These are phyloP conservation scores for Colletotrichum orchidophilum DNA, from an alignment of 2,329 filamentous ascomycete species.

Conservation along the genomic window DNA sequence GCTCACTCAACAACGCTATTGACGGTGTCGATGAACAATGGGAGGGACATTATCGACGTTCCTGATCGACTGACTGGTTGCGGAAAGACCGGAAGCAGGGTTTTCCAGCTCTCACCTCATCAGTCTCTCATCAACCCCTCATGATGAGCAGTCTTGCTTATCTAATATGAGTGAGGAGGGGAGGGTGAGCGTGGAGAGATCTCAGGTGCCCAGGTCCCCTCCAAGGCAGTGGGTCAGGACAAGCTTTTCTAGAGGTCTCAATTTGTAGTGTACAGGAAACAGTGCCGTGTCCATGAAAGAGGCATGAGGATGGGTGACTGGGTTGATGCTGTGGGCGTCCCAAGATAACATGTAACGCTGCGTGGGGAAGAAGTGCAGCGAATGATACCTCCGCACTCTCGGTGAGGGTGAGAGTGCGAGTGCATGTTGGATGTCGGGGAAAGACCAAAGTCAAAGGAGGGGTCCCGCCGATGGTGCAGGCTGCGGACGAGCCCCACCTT, in stretches of 20 bases:
- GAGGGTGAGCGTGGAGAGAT: too few relatives aligned
- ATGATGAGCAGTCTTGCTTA: not conserved
- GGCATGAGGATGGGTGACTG: not conserved
- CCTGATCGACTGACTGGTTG: not conserved
- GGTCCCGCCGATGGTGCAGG: not conserved
- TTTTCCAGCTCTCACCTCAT: not conserved
- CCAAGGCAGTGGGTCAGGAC: not conserved
- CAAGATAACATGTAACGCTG: not conserved
- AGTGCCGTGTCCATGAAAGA: not conserved
- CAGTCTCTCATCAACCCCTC: not conserved
- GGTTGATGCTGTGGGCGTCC: not conserved
- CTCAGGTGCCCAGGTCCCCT: too few relatives aligned
- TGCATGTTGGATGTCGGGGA: slow-evolving; percentile 1
- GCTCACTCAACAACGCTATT: not conserved
- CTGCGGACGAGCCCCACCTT: slow-evolving; percentile 8
- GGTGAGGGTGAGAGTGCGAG: not conserved
- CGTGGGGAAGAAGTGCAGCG: slow-evolving; percentile 1
- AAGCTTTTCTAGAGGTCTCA: not conserved
- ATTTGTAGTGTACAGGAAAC: too few relatives aligned
- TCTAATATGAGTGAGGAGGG: not conserved
- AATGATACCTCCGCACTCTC: slow-evolving; percentile 13
- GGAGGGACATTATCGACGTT: not conserved
- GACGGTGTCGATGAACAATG: not conserved
- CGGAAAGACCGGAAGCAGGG: slow-evolving; percentile 24
- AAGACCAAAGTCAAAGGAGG: too few relatives aligned